These are phyloP conservation scores for Ophioceras dolichostomum DNA, from an alignment of 2,329 filamentous ascomycete genomes.

Conservation along the genomic window DNA sequence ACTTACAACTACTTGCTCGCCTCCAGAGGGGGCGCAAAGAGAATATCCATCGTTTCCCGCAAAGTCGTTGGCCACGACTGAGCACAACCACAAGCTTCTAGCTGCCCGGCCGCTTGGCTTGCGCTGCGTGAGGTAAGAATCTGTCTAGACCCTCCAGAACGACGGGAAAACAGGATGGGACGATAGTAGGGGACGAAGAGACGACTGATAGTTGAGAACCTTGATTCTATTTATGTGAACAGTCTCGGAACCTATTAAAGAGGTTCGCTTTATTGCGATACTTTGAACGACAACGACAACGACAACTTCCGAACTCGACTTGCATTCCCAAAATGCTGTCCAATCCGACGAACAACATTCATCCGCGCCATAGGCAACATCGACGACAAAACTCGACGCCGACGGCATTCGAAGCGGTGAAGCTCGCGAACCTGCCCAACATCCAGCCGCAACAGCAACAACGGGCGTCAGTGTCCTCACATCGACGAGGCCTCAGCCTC, in stretches of 20 bases:
- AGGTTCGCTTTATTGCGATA: slow-evolving; percentile 38
- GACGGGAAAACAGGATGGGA: slow-evolving; percentile 2
- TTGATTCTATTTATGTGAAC: background rate
- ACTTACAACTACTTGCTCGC: too few relatives aligned
- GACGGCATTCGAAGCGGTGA: slow-evolving; percentile 61
- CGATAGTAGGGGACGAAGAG: slow-evolving; percentile 13
- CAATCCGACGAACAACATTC: slow-evolving; percentile 51
- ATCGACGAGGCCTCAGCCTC: slow-evolving; percentile 76
- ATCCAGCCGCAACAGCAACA: too few relatives aligned
- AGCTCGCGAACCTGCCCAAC: slow-evolving; percentile 52
- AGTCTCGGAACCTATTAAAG: slow-evolving; percentile 18
- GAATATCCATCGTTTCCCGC: slow-evolving; percentile 9
- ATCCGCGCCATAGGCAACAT: slow-evolving; percentile 64
- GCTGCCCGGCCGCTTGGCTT: slow-evolving; percentile 68
- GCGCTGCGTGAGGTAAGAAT: slow-evolving; percentile 65
- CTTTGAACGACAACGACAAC: slow-evolving; percentile 15
- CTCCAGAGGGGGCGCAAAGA: too few relatives aligned
- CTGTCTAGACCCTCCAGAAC: too few relatives aligned
- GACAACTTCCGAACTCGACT: slow-evolving; percentile 14
- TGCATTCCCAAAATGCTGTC: slow-evolving; percentile 19
- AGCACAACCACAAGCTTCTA: slow-evolving; percentile 27
- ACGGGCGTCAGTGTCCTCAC: slow-evolving; percentile 34
- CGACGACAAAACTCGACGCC: slow-evolving; percentile 83
- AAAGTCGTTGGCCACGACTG: slow-evolving; percentile 32
- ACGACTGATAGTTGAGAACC: slow-evolving; percentile 2